Evolutionary conservation across 768 basidiomycete species (phyloP).

Genomic region (Hebeloma cylindrosporum): DNA sequence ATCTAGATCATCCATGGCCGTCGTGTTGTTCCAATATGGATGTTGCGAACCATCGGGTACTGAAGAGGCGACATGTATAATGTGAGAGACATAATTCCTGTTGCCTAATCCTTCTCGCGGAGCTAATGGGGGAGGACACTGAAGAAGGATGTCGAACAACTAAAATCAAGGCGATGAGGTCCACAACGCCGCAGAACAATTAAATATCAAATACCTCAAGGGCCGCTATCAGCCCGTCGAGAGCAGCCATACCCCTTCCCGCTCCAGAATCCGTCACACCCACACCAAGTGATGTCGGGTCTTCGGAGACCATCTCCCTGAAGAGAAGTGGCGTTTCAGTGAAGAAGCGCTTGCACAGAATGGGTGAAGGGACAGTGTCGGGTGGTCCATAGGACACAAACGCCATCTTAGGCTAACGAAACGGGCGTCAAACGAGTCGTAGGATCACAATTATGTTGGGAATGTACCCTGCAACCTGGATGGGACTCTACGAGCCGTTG

Average conservation of each 20-base stretch:
- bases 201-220: conserved; percentile 50
- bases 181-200: neutral
- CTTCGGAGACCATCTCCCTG: conserved; percentile 48
- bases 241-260: conserved; percentile 57
- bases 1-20: conserved; percentile 46
- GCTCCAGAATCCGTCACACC: conserved; percentile 54
- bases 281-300: conserved; percentile 49
- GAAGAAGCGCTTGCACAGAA: conserved; percentile 62
- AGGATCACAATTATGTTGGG: neutral
- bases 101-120: conserved; percentile 21
- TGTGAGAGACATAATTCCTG: conserved; percentile 30
- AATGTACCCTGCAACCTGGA: conserved; percentile 37
- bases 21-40: conserved; percentile 54
- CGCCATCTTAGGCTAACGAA: conserved; percentile 33
- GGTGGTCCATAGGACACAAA: conserved; percentile 64
- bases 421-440: neutral
- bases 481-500: conserved; percentile 50
- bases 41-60: conserved; percentile 53
- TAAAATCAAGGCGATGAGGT: conserved; percentile 13
- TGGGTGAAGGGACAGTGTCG: conserved; percentile 53
- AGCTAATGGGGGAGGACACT: conserved; percentile 12
- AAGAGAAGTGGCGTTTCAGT: conserved; percentile 38
- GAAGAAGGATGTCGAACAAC: conserved; percentile 47
- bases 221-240: conserved; percentile 71
- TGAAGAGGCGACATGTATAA: conserved; percentile 62